Evolutionary conservation across 768 basidiomycete genomes (phyloP), one percentile per base, ranked within the genome.

Genomic region (Rhizopogon rudus): DNA sequence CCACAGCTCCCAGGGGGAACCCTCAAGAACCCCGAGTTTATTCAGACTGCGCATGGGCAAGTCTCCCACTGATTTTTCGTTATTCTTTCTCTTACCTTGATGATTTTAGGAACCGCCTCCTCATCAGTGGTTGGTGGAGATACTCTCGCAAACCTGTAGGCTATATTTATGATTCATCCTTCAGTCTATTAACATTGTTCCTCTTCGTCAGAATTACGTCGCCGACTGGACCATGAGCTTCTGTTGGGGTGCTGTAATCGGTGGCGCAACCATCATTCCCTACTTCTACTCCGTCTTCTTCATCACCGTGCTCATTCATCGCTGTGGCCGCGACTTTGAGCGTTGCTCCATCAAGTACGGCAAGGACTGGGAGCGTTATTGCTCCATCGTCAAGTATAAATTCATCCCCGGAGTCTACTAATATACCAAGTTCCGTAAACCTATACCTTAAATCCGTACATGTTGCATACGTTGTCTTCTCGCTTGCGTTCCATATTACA

Each of bases 211-310:
- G 85, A 97, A 98, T 73, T 98, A 98, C 67, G 87, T 93, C 29
- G 94, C 93, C 58, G 94, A 97, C 71, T 93, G 91, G 89, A 73
- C 76, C 25, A 91, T 91, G 84, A 82, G 86, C 63, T 78, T 93
- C 60, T 86, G 81, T 45, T 93, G 92, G 92, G 92, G 91, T 53
- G 84, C 84, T 45, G 73, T 87, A 67, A 82, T 91, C 48, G 90
- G 91, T 25, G 74, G 81, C 4, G 79, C 85, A 14, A 86, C 86
- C 31, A 80, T 87, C 48, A 96, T 98, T 66, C 94, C 94, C 1
- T 95, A 95, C 75, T 99, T 92, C 74, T 98, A 98, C 73, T 93
- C 93, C 12, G 78, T 93, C 49, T 99, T 98, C 81, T 98, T 98
- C 78, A 86, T 96, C 65, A 81, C 81, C 44, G 95, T 98, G 20